These are phyloP conservation scores for Chrysanthemum lavandulifolium DNA, from an alignment of 129 eudicot genomes.

Conservation along the genomic window DNA sequence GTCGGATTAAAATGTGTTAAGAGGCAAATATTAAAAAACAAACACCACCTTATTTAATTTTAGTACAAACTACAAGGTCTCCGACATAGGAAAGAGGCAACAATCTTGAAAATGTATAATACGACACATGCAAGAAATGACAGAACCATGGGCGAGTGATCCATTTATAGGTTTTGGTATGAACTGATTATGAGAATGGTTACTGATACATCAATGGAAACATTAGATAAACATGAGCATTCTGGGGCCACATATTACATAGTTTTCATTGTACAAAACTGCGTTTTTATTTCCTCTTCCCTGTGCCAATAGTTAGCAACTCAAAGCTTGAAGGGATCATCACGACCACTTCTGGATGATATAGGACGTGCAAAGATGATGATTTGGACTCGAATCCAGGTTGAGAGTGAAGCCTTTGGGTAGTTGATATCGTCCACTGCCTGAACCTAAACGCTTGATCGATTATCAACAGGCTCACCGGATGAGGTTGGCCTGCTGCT, in stretches of 20 bases:
- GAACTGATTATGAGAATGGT: background rate
- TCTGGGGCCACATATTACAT: background rate
- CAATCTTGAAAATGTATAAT: background rate
- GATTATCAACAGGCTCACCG: conserved; percentile 63
- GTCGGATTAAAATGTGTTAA: no score
- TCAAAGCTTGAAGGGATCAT: conserved; percentile 90
- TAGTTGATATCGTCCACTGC: conserved; percentile 72
- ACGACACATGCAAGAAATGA: background rate
- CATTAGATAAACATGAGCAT: background rate
- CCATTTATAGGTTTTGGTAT: background rate
- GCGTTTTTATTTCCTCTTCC: conserved; percentile 55
- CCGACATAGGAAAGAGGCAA: background rate
- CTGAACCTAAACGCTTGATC: conserved; percentile 55
- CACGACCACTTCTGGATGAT: conserved; percentile 55
- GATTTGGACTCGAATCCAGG: no score
- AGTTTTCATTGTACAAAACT: background rate
- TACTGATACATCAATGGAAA: background rate
- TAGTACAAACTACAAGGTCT: background rate
- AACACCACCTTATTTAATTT: background rate
- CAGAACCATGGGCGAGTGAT: background rate
- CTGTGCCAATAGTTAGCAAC: conserved; percentile 69
- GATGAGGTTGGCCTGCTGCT: conserved; percentile 91
- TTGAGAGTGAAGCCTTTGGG: no score
- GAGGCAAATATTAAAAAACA: no score
- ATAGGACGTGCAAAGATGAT: conserved; percentile 61